Percentiles rank a stretch among this genome's conserved stretches.
Evolutionary conservation across 345 rosid genomes (phyloP).

Genomic region (Noccaea bulbosa): DNA sequence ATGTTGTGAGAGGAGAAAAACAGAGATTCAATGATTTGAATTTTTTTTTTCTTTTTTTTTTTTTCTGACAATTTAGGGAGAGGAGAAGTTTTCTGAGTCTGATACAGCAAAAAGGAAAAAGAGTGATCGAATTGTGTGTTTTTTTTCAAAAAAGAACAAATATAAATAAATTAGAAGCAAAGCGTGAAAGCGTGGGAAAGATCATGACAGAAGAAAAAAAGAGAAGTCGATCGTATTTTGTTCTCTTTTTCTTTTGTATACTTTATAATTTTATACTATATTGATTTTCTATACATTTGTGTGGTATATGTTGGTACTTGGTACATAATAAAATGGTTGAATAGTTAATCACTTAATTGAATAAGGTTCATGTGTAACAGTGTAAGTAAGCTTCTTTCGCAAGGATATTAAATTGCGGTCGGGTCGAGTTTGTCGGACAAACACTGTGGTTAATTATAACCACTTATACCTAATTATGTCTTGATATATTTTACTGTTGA

Average conservation of each 20-base stretch:
- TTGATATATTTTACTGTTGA: not conserved
- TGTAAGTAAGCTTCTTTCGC: slow-evolving; percentile 26
- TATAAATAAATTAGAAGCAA: slow-evolving; percentile 28
- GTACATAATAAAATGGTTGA: slow-evolving; percentile 4
- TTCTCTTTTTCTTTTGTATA: slow-evolving; percentile 27
- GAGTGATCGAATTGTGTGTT: slow-evolving; percentile 4
- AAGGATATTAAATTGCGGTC: slow-evolving; percentile 38
- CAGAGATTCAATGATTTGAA: not conserved
- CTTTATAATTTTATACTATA: not conserved
- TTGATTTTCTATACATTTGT: not conserved
- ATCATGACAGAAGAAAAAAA: slow-evolving; percentile 12
- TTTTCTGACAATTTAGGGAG: slow-evolving; percentile 4
- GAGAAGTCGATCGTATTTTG: slow-evolving; percentile 33
- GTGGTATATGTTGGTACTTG: not conserved
- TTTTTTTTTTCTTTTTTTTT: slow-evolving; percentile 1
- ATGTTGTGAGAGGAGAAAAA: slow-evolving; percentile 21
- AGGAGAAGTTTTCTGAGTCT: not conserved
- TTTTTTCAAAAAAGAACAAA: not conserved
- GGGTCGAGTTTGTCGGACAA: slow-evolving; percentile 34
- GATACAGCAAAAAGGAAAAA: slow-evolving; percentile 27
- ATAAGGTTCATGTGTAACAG: slow-evolving; percentile 3
- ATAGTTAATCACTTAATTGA: not conserved
- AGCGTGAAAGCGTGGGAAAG: slow-evolving; percentile 49
- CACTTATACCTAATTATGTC: slow-evolving; percentile 31
- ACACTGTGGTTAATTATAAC: slow-evolving; percentile 31